Percentiles rank a stretch among this genome's conserved stretches.
phyloP scores from a whole-genome alignment of 345 rosid genomes.

The Pugionium cornutum region DNA sequence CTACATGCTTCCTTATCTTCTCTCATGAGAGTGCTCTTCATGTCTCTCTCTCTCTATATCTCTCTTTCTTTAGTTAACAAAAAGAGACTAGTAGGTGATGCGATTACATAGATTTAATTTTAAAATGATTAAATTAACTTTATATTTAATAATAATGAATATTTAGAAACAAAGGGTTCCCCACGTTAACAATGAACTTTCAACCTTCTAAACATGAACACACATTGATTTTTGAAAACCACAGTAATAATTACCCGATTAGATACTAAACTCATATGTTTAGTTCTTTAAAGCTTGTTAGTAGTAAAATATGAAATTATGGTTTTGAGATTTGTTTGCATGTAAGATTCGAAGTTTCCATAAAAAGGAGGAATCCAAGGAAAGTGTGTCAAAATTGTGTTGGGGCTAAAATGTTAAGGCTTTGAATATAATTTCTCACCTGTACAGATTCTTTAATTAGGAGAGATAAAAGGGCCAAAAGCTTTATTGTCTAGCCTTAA shows the following conservation, averaged over 20 bases:
- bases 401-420: conserved; percentile 33
- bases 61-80: conserved; percentile 33
- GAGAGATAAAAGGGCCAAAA: conserved; percentile 30
- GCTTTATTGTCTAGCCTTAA: conserved; percentile 41
- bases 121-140: conserved; percentile 11
- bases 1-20: conserved; percentile 26
- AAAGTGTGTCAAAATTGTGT: conserved; percentile 33
- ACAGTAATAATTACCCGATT: conserved; percentile 36
- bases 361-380: conserved; percentile 36
- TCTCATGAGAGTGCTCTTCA: conserved; percentile 37
- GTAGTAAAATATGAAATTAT: conserved; percentile 18
- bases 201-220: conserved; percentile 33
- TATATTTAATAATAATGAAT: not conserved
- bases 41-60: conserved; percentile 31
- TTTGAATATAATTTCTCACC: conserved; percentile 33
- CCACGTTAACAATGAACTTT: conserved; percentile 33
- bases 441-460: conserved; percentile 37
- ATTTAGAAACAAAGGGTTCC: conserved; percentile 14
- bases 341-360: conserved; percentile 39
- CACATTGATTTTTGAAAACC: conserved; percentile 33
- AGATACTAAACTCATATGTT: conserved; percentile 18
- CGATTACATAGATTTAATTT: conserved; percentile 19
- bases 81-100: conserved; percentile 33
- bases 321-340: conserved; percentile 32
- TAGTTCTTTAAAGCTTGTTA: conserved; percentile 27